Evolutionary conservation across 495 filamentous ascomycete genomes (phyloP).

Genomic region (Monascus purpureus): DNA sequence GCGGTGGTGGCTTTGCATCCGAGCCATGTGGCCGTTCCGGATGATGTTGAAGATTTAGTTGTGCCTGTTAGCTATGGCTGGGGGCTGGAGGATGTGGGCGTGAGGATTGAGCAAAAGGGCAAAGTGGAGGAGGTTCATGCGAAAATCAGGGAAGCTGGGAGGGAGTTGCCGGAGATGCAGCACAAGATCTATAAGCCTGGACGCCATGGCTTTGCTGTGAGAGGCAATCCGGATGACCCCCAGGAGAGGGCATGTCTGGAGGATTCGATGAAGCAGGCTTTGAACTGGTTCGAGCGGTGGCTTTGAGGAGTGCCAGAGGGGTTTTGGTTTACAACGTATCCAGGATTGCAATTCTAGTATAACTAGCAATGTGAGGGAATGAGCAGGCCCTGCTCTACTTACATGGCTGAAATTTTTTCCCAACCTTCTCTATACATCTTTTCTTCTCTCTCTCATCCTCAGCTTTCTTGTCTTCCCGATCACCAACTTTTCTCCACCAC

Average conservation of each 20-base stretch:
- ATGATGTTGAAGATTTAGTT: constrained; percentile 21
- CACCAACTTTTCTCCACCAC: too few species aligned
- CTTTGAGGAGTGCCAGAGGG: too few species aligned
- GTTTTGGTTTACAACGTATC: too few species aligned
- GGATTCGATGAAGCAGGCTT: constrained; percentile 16
- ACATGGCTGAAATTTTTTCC: too few species aligned
- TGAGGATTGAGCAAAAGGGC: constrained; percentile 12
- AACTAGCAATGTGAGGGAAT: too few species aligned
- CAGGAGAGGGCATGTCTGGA: constrained; percentile 16
- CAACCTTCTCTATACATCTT: too few species aligned
- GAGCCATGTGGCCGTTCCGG: constrained; percentile 21
- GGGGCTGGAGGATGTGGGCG: constrained; percentile 23
- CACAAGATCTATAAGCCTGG: constrained; percentile 23
- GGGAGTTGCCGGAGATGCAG: constrained; percentile 13
- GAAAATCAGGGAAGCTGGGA: constrained; percentile 7
- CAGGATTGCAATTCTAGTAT: too few species aligned
- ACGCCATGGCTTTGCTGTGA: constrained; percentile 23
- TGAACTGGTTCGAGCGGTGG: constrained; percentile 15
- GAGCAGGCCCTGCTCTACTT: too few species aligned
- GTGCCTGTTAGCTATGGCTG: constrained; percentile 18
- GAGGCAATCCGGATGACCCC: constrained; percentile 17
- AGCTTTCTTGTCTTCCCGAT: too few species aligned
- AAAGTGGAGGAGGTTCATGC: constrained; percentile 14
- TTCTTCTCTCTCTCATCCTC: too few species aligned
- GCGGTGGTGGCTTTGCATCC: constrained; percentile 22